Conservation (phyloP, 805 yeast species). For the Kodamaea fukazawae region DNA sequence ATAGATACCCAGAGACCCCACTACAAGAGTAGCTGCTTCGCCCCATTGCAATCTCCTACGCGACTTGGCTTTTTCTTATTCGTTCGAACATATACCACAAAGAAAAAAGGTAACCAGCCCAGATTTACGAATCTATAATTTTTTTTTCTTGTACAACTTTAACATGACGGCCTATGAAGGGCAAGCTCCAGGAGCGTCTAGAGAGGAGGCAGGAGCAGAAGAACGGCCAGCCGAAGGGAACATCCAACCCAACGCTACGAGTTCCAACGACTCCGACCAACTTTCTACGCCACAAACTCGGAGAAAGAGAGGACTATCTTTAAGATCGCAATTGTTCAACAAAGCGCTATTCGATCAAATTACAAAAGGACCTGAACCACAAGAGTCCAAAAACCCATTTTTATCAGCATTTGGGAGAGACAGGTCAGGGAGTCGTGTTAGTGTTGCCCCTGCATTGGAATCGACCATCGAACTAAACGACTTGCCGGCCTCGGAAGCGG, state of each 20-base stretch:
- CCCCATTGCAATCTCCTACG: too few relatives aligned
- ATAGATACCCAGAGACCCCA: too few relatives aligned
- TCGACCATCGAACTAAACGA: slow-evolving; percentile 12
- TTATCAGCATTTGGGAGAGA: slow-evolving; percentile 6
- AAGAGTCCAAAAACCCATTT: slow-evolving; percentile 4
- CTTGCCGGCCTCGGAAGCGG: background rate
- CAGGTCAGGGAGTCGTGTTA: slow-evolving; percentile 4
- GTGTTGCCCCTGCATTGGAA: slow-evolving; percentile 7
- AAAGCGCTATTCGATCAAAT: slow-evolving; percentile 21
- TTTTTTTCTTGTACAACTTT: too few relatives aligned
- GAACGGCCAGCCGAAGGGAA: background rate
- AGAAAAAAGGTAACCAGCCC: too few relatives aligned
- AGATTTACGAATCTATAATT: too few relatives aligned
- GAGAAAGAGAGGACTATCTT: slow-evolving; percentile 62
- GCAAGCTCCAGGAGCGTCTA: too few relatives aligned
- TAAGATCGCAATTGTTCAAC: slow-evolving; percentile 64
- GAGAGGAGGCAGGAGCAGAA: too few relatives aligned
- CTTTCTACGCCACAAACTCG: slow-evolving; percentile 19
- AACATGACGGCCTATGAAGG: too few relatives aligned
- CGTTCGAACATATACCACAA: too few relatives aligned
- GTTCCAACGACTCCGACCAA: too few relatives aligned
- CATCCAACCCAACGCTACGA: slow-evolving; percentile 6
- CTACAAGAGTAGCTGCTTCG: too few relatives aligned
- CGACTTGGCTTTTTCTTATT: too few relatives aligned
- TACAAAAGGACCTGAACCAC: slow-evolving; percentile 5